Evolutionary conservation across 2,329 filamentous ascomycete genomes (phyloP), one percentile per base, ranked within the genome.

Genomic region (Sporothrix mexicana): DNA sequence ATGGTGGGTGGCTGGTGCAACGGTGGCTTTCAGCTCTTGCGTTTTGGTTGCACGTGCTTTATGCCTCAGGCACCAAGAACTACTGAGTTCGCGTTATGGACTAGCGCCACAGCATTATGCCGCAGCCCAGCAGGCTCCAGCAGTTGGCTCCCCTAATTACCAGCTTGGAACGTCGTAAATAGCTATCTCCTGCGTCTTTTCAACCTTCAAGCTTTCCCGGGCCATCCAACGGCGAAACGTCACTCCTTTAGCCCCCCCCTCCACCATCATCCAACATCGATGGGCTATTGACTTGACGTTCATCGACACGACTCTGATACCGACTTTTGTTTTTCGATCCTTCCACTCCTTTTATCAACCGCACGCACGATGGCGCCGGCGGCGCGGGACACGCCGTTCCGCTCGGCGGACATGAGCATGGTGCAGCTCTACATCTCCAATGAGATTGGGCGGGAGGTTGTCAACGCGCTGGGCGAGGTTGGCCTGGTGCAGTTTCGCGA

Each of bases 391-490:
- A 97, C 95, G 84, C 93, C 98, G 87, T 98, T 99, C 91, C 95
- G 97, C 89, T 99, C 96, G 82, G 93, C 94, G 93, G 93, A 98
- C 84, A 99, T 99, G 96, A 98, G 94, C 88, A 92, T 99, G 92
- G 97, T 97, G 80, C 96, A 99, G 91, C 92, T 99, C 80, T 99
- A 98, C 85, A 97, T 99, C 80, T 94, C 96, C 80, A 98, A 98
- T 82, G 96, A 99, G 87, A 98, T 99, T 78, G 95, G 96, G 78
- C 91, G 96, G 81, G 97, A 99, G 86, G 95, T 98, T 79, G 95
- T 98, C 76, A 97, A 95, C 80, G 95, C 95, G 72, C 87, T 99
- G 76, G 96, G 96, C 80, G 96, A 99, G 88, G 89, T 99, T 80
- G 96, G 96, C 73, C 89, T 96, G 79, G 95, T 98, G 82, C 95